Conservation (phyloP, 2,329 filamentous ascomycete species). For the Parastagonospora nodorum region DNA sequence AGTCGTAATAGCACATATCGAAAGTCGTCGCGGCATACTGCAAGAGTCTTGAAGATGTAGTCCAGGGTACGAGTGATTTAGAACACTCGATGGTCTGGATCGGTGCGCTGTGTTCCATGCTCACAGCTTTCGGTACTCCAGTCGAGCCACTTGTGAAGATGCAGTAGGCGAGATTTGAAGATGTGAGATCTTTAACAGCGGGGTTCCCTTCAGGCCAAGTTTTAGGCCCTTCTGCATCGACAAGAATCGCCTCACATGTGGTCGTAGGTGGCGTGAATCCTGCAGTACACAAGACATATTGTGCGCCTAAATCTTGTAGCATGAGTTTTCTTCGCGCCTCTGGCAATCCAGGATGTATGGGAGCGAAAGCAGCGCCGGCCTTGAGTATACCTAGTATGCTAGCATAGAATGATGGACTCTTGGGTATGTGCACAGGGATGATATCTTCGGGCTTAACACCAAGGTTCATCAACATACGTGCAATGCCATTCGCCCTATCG, state of each 20-base stretch:
- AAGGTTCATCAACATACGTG: conserved; percentile 32
- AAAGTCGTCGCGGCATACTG: conserved; percentile 52
- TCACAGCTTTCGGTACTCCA: conserved; percentile 51
- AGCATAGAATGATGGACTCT: conserved; percentile 43
- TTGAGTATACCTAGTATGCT: conserved; percentile 49
- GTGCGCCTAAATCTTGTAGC: conserved; percentile 40
- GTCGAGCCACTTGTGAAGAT: conserved; percentile 53
- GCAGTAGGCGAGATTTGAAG: conserved; percentile 47
- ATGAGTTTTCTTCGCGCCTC: conserved; percentile 42
- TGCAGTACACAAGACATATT: conserved; percentile 29
- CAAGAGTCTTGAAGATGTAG: conserved; percentile 42
- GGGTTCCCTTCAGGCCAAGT: conserved; percentile 26
- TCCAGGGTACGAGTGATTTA: conserved; percentile 47
- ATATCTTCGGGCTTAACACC: conserved; percentile 37
- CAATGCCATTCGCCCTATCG: conserved; percentile 39
- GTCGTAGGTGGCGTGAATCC: neutral
- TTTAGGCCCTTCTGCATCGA: conserved; percentile 23
- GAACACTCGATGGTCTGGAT: conserved; percentile 50
- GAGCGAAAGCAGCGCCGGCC: conserved; percentile 46
- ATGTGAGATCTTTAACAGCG: conserved; percentile 24
- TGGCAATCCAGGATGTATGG: conserved; percentile 44
- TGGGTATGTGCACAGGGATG: conserved; percentile 42
- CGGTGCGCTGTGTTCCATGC: conserved; percentile 48
- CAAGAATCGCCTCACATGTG: conserved; percentile 4
- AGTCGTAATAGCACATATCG: conserved; percentile 56